phyloP scores from a whole-genome alignment of 2,329 filamentous ascomycete species.

The Boeremia exigua region DNA sequence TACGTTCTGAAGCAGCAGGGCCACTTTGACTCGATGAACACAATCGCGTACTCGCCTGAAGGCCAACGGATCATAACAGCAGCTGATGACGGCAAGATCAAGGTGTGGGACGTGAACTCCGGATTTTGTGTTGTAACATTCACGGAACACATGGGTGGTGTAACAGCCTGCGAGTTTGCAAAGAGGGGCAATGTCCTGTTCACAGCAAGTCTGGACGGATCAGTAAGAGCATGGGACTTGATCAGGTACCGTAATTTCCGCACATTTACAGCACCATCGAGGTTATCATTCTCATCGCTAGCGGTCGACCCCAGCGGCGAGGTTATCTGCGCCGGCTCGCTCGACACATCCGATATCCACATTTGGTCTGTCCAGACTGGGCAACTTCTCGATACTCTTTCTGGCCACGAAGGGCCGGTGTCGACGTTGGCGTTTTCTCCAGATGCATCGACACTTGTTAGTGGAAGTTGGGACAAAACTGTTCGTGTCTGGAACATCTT shows the following conservation, averaged over 20 bases:
- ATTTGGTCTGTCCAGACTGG: conserved; percentile 99
- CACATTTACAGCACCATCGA: conserved; percentile 92
- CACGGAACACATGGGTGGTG: conserved; percentile 92
- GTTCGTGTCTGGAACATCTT: conserved; percentile 97
- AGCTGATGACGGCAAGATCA: conserved; percentile 96
- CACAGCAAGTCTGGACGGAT: conserved; percentile 92
- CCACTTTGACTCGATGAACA: conserved; percentile 95
- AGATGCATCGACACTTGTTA: conserved; percentile 81
- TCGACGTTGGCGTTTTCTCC: conserved; percentile 88
- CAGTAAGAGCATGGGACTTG: conserved; percentile 93
- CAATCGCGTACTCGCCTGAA: conserved; percentile 90
- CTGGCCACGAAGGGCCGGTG: conserved; percentile 93
- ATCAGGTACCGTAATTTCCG: conserved; percentile 96
- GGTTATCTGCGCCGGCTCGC: conserved; percentile 90
- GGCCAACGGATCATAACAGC: conserved; percentile 92
- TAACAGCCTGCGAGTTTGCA: conserved; percentile 93
- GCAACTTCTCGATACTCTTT: conserved; percentile 86
- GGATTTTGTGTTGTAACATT: conserved; percentile 99
- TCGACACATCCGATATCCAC: conserved; percentile 96
- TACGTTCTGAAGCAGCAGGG: conserved; percentile 99
- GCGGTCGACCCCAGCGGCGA: conserved; percentile 98
- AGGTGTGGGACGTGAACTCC: conserved; percentile 96
- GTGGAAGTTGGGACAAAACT: conserved; percentile 95
- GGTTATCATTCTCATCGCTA: conserved; percentile 90
- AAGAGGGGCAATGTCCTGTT: conserved; percentile 96